phyloP scores from a whole-genome alignment of 257 asterid genomes.

The Thymus mandschuricus region DNA sequence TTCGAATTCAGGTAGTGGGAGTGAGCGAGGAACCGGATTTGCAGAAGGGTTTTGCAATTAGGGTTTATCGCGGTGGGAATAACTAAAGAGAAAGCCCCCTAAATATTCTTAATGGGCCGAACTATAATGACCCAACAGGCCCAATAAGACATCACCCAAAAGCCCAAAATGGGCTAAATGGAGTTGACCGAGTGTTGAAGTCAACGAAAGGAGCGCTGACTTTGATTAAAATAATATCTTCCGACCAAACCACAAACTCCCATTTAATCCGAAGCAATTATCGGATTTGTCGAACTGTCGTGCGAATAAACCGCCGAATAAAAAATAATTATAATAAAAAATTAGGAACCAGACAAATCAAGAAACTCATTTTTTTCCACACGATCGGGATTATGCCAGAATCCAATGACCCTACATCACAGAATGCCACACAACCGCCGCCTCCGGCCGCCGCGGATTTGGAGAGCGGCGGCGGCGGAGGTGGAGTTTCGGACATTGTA shows the following conservation, averaged over 20 bases:
- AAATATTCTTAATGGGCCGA: slow-evolving; percentile 17
- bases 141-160: no score
- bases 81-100: slow-evolving; percentile 15
- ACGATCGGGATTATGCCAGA: slow-evolving; percentile 44
- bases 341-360: not conserved
- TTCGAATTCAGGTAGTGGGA: slow-evolving; percentile 13
- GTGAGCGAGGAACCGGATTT: slow-evolving; percentile 1
- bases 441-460: slow-evolving; percentile 40
- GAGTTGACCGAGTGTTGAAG: not conserved
- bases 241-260: slow-evolving; percentile 13
- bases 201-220: not conserved
- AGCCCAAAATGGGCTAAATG: not conserved
- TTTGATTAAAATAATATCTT: not conserved
- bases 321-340: not conserved
- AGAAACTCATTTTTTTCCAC: not conserved
- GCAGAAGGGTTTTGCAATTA: slow-evolving; percentile 37
- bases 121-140: no score
- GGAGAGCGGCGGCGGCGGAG: slow-evolving; percentile 38
- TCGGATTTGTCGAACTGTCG: not conserved
- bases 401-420: slow-evolving; percentile 30
- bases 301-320: not conserved
- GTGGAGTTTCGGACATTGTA: slow-evolving; percentile 23
- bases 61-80: slow-evolving; percentile 35
- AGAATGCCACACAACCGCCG: slow-evolving; percentile 24
- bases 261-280: slow-evolving; percentile 18